A percentile compares a stretch with the other conserved stretches of the same genome.
Evolutionary conservation across 2,329 filamentous ascomycete species (phyloP).

Genomic region (Parafenestella ontariensis): DNA sequence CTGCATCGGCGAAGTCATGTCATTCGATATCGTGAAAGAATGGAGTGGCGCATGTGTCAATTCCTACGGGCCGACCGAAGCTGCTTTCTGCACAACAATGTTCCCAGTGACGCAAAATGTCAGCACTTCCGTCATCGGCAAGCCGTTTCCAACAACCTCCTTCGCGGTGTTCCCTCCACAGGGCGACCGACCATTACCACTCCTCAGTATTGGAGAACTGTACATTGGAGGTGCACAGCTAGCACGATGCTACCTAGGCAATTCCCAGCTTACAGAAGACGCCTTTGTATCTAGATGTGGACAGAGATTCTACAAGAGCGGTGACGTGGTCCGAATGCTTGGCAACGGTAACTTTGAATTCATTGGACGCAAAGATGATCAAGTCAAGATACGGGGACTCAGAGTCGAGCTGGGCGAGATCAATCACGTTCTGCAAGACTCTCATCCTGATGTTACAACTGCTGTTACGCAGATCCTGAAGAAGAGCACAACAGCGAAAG

Average conservation of each 20-base stretch:
- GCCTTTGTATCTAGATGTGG: constrained; percentile 39
- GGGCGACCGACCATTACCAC: constrained; percentile 43
- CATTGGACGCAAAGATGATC: constrained; percentile 48
- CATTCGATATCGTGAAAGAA: constrained; percentile 44
- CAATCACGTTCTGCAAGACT: constrained; percentile 36
- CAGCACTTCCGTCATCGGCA: constrained; percentile 51
- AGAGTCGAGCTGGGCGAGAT: constrained; percentile 51
- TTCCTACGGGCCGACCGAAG: constrained; percentile 54
- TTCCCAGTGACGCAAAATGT: constrained; percentile 35
- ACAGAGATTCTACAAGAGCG: constrained; percentile 48
- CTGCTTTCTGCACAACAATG: constrained; percentile 56
- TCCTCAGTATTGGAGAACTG: constrained; percentile 53
- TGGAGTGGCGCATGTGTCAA: constrained; percentile 53
- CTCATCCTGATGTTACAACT: constrained; percentile 26
- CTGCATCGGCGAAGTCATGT: constrained; percentile 55
- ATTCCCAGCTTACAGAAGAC: constrained; percentile 37
- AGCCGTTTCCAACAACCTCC: constrained; percentile 51
- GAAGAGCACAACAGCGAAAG: constrained; percentile 31
- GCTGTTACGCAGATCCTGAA: constrained; percentile 44
- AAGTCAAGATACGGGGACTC: constrained; percentile 50
- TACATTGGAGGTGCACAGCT: constrained; percentile 57
- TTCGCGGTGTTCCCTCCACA: constrained; percentile 47
- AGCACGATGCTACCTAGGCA: constrained; percentile 54
- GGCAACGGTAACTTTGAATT: constrained; percentile 50
- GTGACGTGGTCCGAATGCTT: constrained; percentile 49